Base-by-base conservation (phyloP, 2,329 filamentous ascomycete genomes). In the Trichoderma simmonsii region DNA sequence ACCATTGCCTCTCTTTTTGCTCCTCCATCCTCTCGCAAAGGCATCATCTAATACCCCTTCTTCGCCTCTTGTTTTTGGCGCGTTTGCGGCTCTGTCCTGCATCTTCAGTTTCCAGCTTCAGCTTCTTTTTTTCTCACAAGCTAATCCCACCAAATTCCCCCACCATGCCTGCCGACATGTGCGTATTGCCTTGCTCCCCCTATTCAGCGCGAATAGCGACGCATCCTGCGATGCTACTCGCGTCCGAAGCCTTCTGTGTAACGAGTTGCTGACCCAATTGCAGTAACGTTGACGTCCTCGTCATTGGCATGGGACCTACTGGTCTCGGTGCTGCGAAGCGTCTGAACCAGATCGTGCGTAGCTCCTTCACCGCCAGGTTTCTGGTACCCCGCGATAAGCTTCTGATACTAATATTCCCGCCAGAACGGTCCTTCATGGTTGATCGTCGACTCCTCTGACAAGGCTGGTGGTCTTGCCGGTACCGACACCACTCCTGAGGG, bases 271-370 rank as follows among this genome's bases (percentile, higher is more conserved):
- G 43, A 18, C 26, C 59, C 63, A 56, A 26, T 70, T 72, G 15
- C 83, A 97, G 94, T 83, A 91, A 94, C 80, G 94, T 98, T 82
- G 96, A 99, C 85, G 92, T 99, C 78, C 93, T 99, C 81, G 91
- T 99, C 84, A 98, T 98, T 86, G 96, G 96, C 81, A 95, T 95
- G 85, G 96, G 96, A 81, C 96, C 96, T 79, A 98, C 96, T 80
- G 96, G 96, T 85, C 90, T 98, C 78, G 96, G 96, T 88, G 96
- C 96, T 82, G 96, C 96, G 79, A 99, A 99, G 88, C 93, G 96
- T 82, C 90, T 99, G 77, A 92, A 98, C 85, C 96, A 99, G 85
- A 91, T 98, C 81, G 96, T 98, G 87, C 77, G 91, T 81, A 77
- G 56, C 56, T 18, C 65, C 76, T 56, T 80, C 77, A 79, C 79